Base-by-base conservation (phyloP, 2,329 filamentous ascomycete species). In the Trematosphaeria pertusa region DNA sequence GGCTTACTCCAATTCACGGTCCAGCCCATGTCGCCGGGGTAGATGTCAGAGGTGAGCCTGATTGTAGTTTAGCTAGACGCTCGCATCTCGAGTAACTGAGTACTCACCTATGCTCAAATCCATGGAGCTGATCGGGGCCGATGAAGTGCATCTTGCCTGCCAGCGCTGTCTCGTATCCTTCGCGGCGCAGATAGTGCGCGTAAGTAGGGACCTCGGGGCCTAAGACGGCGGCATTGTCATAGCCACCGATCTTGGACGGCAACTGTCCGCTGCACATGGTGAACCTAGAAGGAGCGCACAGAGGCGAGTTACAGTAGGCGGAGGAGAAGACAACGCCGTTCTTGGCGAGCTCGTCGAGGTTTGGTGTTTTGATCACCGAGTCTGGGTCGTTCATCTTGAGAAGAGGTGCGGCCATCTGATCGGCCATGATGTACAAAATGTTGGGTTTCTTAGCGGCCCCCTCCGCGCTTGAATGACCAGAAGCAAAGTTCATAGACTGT, bases 131-230 rank as follows among this genome's bases (percentile, higher is more conserved):
- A 69, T 97, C 92, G 0, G 78, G 78, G 24, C 92, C 92, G 43
- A 95, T 88, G 70, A 97, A 97, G 75, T 97, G 92, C 92, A 97
- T 97, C 81, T 97, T 97, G 53, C 92, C 92, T 4, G 92, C 91
- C 59, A 97, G 79, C 5, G 88, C 89, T 10, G 92, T 96, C 74
- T 96, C 89, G 66, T 97, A 97, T 42, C 90, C 91, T 62, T 87
- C 85, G 32, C 84, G 81, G 38, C 92, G 88, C 43, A 97, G 79
- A 73, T 96, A 96, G 73, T 97, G 92, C 7, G 92, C 91, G 67
- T 95, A 97, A 1, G 92, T 97, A 11, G 91, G 92, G 21, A 89
- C 84, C 61, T 96, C 91, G 45, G 89, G 89, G 45, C 84, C 81
- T 62, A 97, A 87, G 58, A 91, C 88, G 24, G 88, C 86, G 34